These are phyloP conservation scores for Fraxinus sp. DNA, from an alignment of 305 asterid species.

Conservation along the genomic window DNA sequence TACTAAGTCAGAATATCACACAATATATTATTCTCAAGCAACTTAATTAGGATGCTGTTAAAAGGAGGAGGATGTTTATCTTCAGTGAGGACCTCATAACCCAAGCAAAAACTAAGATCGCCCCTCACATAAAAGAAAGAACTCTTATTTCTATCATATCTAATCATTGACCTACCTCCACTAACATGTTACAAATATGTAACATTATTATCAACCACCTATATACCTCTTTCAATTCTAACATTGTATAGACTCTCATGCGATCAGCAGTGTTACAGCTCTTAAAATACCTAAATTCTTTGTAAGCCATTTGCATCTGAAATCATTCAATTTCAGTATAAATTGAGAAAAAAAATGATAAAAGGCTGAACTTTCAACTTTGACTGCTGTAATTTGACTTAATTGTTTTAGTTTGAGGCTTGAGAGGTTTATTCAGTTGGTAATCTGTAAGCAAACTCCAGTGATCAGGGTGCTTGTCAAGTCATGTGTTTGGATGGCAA, in stretches of 20 bases:
- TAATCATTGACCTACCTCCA: background rate
- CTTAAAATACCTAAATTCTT: background rate
- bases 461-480: background rate
- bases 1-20: background rate
- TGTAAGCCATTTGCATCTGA: background rate
- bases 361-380: background rate
- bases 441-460: background rate
- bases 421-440: background rate
- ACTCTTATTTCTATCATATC: background rate
- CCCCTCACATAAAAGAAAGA: background rate
- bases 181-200: background rate
- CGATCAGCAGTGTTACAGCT: background rate
- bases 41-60: background rate
- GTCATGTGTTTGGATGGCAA: background rate
- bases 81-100: background rate
- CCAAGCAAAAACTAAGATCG: background rate
- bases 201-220: background rate
- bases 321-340: background rate
- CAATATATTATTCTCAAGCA: background rate
- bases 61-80: background rate
- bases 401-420: background rate
- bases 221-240: background rate
- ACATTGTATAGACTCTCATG: background rate
- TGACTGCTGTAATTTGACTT: background rate
- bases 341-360: background rate